Percentiles rank a stretch among this genome's conserved stretches.
Evolutionary conservation across 2,329 filamentous ascomycete genomes (phyloP).

Genomic region (Coniochaeta sp.): DNA sequence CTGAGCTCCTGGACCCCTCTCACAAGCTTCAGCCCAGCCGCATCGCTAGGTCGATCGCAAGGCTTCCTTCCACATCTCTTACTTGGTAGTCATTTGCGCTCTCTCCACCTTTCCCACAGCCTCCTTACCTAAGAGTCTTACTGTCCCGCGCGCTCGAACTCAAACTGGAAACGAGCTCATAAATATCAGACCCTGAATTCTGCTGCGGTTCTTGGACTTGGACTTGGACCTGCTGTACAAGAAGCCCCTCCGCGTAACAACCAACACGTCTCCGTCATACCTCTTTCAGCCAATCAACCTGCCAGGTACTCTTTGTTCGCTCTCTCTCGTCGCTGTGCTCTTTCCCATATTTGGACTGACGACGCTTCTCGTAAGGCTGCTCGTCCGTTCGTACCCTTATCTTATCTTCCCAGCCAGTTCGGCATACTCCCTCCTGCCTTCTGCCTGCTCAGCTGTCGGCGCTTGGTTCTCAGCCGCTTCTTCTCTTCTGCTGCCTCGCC

Average conservation of each 20-base stretch:
- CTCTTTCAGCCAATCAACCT: background rate
- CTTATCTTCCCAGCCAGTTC: background rate
- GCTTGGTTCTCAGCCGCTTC: background rate
- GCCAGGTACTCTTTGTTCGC: background rate
- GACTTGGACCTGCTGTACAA: background rate
- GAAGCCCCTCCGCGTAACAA: background rate
- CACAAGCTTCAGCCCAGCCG: constrained; percentile 1
- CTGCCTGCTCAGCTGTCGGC: background rate
- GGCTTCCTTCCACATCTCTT: background rate
- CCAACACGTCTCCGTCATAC: background rate
- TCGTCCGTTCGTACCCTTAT: background rate
- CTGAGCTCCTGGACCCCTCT: background rate
- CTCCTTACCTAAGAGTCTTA: background rate
- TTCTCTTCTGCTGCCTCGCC: background rate
- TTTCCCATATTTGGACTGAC: background rate
- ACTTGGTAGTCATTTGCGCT: background rate
- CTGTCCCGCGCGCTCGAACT: background rate
- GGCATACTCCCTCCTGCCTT: background rate
- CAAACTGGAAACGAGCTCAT: background rate
- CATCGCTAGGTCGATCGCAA: background rate
- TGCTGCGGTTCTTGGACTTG: background rate
- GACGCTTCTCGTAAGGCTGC: background rate
- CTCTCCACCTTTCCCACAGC: background rate
- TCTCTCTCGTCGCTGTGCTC: background rate
- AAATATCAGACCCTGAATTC: background rate